Conservation (phyloP, 2,329 filamentous ascomycete genomes). For the Fusarium ambrosium region DNA sequence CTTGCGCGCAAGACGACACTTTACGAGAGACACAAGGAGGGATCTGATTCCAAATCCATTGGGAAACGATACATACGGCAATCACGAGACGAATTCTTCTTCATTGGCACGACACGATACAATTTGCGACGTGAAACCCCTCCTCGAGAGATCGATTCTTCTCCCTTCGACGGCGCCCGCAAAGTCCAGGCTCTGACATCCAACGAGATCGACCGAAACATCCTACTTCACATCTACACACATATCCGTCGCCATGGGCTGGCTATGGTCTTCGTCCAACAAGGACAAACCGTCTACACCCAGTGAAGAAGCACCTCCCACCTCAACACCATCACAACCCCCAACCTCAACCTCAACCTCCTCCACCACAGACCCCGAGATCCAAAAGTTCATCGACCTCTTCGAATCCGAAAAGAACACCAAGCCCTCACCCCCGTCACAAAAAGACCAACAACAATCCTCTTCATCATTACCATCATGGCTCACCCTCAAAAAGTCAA, state of each 20-base stretch:
- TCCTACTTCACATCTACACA: background rate
- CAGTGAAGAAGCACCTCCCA: conserved; percentile 40
- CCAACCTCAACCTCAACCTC: conserved; percentile 31
- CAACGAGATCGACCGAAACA: background rate
- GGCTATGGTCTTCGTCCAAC: conserved; percentile 67
- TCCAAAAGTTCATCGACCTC: conserved; percentile 67
- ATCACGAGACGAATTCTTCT: conserved; percentile 8
- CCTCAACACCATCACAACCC: conserved; percentile 37
- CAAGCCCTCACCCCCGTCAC: conserved; percentile 37
- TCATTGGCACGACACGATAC: background rate
- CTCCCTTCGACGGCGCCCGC: background rate
- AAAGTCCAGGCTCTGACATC: background rate
- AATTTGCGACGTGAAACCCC: conserved; percentile 1
- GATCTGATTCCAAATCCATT: conserved; percentile 5
- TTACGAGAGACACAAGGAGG: conserved; percentile 11
- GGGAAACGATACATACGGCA: background rate
- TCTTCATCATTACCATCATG: conserved; percentile 51
- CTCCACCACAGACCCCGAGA: conserved; percentile 60
- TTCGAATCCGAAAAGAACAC: conserved; percentile 53
- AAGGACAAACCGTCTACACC: conserved; percentile 43
- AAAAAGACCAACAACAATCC: conserved; percentile 43
- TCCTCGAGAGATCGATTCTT: background rate
- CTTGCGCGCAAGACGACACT: background rate
- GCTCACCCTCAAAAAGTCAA: conserved; percentile 52
- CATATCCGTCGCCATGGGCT: conserved; percentile 65